These are phyloP conservation scores for Microsporum ferrugineum DNA, from an alignment of 2,329 filamentous ascomycete genomes.

Conservation along the genomic window DNA sequence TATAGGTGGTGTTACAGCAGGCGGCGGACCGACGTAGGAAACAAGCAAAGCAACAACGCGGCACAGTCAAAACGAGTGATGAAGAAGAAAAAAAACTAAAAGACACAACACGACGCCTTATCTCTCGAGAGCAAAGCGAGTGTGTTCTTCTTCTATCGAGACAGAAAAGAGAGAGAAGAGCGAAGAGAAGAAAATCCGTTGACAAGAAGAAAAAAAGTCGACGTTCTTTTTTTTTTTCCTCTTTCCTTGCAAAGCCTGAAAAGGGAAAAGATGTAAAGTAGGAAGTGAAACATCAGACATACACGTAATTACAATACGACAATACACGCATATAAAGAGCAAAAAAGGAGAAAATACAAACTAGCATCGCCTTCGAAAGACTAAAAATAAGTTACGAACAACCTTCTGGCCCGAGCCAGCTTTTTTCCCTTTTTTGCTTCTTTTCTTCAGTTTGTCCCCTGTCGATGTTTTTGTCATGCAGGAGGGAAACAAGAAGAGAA, in stretches of 20 bases:
- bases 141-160: background rate
- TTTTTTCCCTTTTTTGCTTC: background rate
- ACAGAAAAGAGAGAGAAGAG: background rate
- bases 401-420: background rate
- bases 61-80: background rate
- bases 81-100: background rate
- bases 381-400: background rate
- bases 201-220: background rate
- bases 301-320: background rate
- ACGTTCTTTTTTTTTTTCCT: background rate
- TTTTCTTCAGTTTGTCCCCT: background rate
- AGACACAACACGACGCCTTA: too few species aligned
- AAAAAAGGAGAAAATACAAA: background rate
- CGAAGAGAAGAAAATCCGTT: background rate
- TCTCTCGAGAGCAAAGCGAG: background rate
- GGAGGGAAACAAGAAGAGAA: background rate
- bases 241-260: background rate
- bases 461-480: background rate
- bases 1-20: background rate
- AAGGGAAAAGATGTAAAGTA: constrained; percentile 2
- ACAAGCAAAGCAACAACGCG: background rate
- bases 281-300: constrained; percentile 4
- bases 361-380: background rate
- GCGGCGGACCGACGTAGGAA: background rate
- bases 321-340: background rate